phyloP scores from a whole-genome alignment of 495 filamentous ascomycete species.

The Podospora pseudoanserina region DNA sequence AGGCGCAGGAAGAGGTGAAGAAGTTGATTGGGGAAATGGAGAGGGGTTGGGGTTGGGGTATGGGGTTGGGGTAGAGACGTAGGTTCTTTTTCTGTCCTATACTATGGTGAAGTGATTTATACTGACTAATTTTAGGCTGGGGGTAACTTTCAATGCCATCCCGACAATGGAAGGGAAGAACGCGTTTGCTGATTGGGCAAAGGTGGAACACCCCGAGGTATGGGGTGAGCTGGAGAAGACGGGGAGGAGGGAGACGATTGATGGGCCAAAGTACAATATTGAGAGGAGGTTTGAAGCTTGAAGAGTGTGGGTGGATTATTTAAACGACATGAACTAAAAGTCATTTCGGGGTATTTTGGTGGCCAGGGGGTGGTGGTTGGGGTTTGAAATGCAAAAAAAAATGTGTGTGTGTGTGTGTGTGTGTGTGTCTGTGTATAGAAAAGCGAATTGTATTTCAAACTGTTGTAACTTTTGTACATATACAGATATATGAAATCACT shows the following conservation, averaged over 20 bases:
- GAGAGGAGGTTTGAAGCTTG: constrained; percentile 42
- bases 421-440: background rate
- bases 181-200: constrained; percentile 70
- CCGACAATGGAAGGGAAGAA: constrained; percentile 56
- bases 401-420: background rate
- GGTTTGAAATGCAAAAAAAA: background rate
- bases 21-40: constrained; percentile 62
- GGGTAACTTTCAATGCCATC: constrained; percentile 68
- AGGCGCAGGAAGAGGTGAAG: constrained; percentile 59
- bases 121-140: constrained; percentile 48
- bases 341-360: background rate
- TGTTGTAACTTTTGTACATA: constrained; percentile 1
- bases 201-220: constrained; percentile 57
- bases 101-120: constrained; percentile 1
- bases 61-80: constrained; percentile 62
- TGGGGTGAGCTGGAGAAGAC: constrained; percentile 62
- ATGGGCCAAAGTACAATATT: constrained; percentile 43
- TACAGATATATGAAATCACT: background rate
- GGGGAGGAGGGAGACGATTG: constrained; percentile 36
- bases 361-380: background rate
- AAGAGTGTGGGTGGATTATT: constrained; percentile 6
- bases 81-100: constrained; percentile 39
- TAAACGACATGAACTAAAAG: background rate
- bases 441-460: background rate
- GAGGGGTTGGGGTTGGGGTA: constrained; percentile 60